Evolutionary conservation across 1,139 yeast genomes (phyloP), one percentile per base, ranked within the genome.

Genomic region (Pichia sp.): DNA sequence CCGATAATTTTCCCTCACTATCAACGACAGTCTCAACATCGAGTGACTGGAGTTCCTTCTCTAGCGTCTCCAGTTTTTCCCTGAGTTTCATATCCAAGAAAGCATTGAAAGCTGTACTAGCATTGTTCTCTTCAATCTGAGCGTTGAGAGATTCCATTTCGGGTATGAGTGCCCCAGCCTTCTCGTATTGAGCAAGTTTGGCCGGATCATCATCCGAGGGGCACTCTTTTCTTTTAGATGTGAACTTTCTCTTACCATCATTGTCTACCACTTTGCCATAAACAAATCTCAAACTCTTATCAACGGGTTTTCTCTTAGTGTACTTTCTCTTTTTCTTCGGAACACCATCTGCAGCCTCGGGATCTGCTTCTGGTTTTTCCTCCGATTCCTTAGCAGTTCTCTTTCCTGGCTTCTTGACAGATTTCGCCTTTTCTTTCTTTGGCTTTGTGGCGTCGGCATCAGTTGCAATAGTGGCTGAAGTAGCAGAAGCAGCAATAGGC

Each of bases 51-150:
- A 37, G 8, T 7, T 40, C 37, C 17, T 30, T 34, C 25, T 37
- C 40, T 18, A 40, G 16, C 3, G 32, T 13, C 22, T 40, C 43
- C 20, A 40, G 34, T 25, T 27, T 27, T 27, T 40, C 43, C 27
- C 43, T 34, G 14, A 40, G 26, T 15, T 40, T 40, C 43, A 40
- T 40, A 20, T 40, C 43, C 21, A 40, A 30, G 21, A 40, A 40
- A 18, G 43, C 43, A 29, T 37, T 40, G 12, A 40, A 40, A 6
- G 33, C 24, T 6, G 26, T 26, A 30, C 43, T 35, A 10, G 33
- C 32, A 6, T 27, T 30, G 30, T 40, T 40, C 28, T 34, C 39
- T 21, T 34, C 39, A 16, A 40, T 24, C 22, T 39, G 35, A 9
- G 15, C 22, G 15, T 15, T 26, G 10, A 14, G 18, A 9, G 14